Evolutionary conservation across 1,284 basidiomycete species (phyloP), one percentile per base, ranked within the genome.

Genomic region (Cutaneotrichosporon sp.): DNA sequence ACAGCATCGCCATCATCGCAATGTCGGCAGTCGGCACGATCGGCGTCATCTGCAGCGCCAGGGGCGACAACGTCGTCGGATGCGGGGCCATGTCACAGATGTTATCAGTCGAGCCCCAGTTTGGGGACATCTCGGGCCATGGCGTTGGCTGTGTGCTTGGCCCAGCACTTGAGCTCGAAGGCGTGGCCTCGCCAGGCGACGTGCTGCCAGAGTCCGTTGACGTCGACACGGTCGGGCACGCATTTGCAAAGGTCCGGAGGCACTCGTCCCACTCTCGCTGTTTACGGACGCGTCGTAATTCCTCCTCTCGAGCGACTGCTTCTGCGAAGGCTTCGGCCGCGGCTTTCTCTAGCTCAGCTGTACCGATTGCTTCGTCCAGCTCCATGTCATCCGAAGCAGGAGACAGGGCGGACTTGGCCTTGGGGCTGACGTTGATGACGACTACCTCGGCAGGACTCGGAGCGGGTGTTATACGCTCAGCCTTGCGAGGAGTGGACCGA

Each of bases 241-340:
- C 67, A 40, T 69, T 58, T 34, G 67, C 67, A 56, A 69, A 69
- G 8, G 67, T 63, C 46, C 72, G 70, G 31, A 72, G 67, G 56
- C 73, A 76, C 5, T 76, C 77, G 56, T 75, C 71, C 55, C 74
- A 69, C 22, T 73, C 56, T 1, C 69, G 69, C 18, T 63, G 63
- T 18, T 72, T 70, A 58, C 73, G 67, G 21, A 70, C 74, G n/a
- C 70, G 64, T 58, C 64, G 66, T n/a, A 67, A 66, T 53, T 72
- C 62, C 51, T 77, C 76, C 62, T 77, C 76, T 49, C 65, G 65
- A 2, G 69, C 72, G 47, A 76, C 71, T 5, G 77, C 77, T 58
- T 79, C 77, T 2, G 69, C 72, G 47, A 76, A 70, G 8, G 77
- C 77, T 58, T 79, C 77, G 2, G 69, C 71, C 26, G 70, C 63